Conservation (phyloP, 2,329 filamentous ascomycete genomes). For the Trichoderma koningiopsis region DNA sequence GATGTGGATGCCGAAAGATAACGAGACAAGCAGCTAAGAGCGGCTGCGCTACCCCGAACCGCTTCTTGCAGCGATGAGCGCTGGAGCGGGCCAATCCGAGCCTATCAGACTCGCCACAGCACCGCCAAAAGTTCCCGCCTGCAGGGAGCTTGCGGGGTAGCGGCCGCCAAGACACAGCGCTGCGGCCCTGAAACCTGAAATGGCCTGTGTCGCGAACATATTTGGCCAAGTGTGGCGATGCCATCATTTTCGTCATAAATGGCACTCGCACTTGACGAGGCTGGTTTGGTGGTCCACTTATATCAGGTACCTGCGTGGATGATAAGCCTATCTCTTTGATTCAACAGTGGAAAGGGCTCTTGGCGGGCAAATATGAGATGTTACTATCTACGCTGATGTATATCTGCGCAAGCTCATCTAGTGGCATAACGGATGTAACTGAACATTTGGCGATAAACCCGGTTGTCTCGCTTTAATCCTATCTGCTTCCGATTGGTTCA, state of each 20-base stretch:
- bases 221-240: background rate
- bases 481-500: background rate
- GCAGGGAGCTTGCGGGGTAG: constrained; percentile 20
- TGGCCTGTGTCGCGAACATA: background rate
- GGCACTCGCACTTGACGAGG: background rate
- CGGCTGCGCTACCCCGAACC: background rate
- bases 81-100: background rate
- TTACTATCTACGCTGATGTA: background rate
- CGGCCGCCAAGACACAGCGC: constrained; percentile 9
- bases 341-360: background rate
- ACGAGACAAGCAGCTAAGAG: background rate
- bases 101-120: background rate
- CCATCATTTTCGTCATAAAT: constrained; percentile 20
- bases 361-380: background rate
- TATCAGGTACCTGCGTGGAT: background rate
- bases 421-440: background rate
- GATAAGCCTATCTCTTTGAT: background rate
- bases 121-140: constrained; percentile 21
- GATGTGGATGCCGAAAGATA: constrained; percentile 4
- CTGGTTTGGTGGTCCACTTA: background rate
- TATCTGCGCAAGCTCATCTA: background rate
- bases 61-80: constrained; percentile 7
- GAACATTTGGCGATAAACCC: background rate
- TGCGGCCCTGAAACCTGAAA: constrained; percentile 9
- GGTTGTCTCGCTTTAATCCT: background rate